Percentiles rank a stretch among this genome's conserved stretches.
Evolutionary conservation across 495 filamentous ascomycete species (phyloP).

Genomic region (Aspergillus hancockii): DNA sequence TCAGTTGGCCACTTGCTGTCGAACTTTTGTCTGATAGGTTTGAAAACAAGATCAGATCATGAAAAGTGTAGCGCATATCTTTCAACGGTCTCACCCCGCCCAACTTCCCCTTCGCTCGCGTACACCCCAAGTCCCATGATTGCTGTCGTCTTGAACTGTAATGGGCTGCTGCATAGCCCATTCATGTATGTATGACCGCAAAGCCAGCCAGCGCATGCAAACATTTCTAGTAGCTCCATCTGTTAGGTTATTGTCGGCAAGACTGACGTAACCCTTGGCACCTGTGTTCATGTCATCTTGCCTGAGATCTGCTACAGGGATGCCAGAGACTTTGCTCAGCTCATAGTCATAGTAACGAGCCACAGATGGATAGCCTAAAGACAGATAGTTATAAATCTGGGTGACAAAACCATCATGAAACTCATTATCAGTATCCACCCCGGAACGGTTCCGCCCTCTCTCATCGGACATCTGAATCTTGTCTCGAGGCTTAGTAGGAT

Average conservation of each 20-base stretch:
- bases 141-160: conserved; percentile 53
- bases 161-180: conserved; percentile 80
- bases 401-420: conserved; percentile 85
- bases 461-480: neutral
- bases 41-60: neutral
- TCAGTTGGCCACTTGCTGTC: neutral
- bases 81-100: conserved; percentile 59
- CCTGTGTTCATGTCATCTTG: conserved; percentile 68
- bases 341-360: conserved; percentile 82
- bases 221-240: conserved; percentile 39
- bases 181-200: conserved; percentile 77
- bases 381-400: conserved; percentile 95
- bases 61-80: neutral
- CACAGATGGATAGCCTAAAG: conserved; percentile 82
- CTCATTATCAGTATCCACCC: conserved; percentile 61
- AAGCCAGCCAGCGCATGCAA: conserved; percentile 76
- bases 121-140: conserved; percentile 67
- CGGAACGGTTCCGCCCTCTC: conserved; percentile 48
- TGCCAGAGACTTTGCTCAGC: conserved; percentile 72
- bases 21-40: neutral
- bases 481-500: neutral
- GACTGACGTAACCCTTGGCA: conserved; percentile 67
- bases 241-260: conserved; percentile 43
- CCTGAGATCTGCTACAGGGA: conserved; percentile 64
- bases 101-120: conserved; percentile 77